Conservation (phyloP, 805 yeast species). For the Lipomyces starkeyi region DNA sequence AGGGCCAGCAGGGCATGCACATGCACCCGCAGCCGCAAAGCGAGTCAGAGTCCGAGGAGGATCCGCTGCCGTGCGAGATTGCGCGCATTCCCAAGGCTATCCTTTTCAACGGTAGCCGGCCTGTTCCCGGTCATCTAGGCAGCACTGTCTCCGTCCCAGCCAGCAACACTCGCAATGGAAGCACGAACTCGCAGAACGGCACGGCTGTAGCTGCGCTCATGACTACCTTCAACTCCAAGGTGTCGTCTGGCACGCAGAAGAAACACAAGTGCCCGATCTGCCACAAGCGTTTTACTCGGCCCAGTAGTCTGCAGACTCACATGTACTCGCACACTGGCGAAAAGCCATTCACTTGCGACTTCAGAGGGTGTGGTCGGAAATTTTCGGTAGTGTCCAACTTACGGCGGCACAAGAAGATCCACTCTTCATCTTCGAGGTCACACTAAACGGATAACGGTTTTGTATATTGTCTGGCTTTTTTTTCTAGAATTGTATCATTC, state of each 20-base stretch:
- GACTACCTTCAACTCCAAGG: constrained; percentile 37
- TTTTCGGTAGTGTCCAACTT: constrained; percentile 82
- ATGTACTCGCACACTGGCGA: constrained; percentile 80
- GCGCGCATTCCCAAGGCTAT: constrained; percentile 16
- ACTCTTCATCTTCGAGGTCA: constrained; percentile 42
- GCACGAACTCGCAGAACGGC: neutral
- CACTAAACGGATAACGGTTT: neutral
- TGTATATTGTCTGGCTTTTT: constrained; percentile 6
- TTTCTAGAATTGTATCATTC: constrained; percentile 6
- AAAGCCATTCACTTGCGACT: constrained; percentile 67
- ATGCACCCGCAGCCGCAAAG: neutral
- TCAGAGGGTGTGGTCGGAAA: constrained; percentile 67
- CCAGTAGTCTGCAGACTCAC: constrained; percentile 81
- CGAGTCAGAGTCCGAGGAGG: constrained; percentile 22
- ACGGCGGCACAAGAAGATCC: constrained; percentile 77
- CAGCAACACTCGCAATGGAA: neutral
- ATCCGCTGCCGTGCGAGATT: constrained; percentile 15
- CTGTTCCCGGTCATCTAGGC: constrained; percentile 13
- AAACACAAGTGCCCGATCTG: constrained; percentile 56
- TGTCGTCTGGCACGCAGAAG: constrained; percentile 28
- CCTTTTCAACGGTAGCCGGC: constrained; percentile 13
- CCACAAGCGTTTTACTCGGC: constrained; percentile 78
- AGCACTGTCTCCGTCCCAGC: constrained; percentile 8
- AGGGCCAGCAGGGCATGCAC: neutral
- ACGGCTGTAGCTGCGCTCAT: constrained; percentile 23